A percentile compares a stretch with the other conserved stretches of the same genome.
phyloP scores from a whole-genome alignment of 2,329 filamentous ascomycete species.

The Colletotrichum lentis region DNA sequence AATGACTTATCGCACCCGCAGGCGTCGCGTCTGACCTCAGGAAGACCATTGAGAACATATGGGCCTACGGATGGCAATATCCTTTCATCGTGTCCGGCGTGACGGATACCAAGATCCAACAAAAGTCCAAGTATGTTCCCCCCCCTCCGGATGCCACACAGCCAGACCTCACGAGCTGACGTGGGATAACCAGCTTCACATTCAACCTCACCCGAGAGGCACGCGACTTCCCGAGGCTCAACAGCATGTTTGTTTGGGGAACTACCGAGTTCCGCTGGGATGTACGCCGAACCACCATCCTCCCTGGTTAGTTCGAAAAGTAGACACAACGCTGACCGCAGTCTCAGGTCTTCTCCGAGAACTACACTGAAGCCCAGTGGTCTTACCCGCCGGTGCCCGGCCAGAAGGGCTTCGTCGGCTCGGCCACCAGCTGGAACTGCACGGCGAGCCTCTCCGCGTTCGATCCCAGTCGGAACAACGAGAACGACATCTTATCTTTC shows the following conservation, averaged over 20 bases:
- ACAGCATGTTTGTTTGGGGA: neutral
- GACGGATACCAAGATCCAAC: neutral
- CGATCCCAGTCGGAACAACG: neutral
- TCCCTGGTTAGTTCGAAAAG: too few species aligned
- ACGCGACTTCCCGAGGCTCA: conserved; percentile 37
- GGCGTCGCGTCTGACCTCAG: conserved; percentile 32
- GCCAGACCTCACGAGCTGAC: neutral
- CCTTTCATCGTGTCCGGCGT: conserved; percentile 2
- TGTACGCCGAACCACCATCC: neutral
- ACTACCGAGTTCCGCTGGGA: conserved; percentile 43
- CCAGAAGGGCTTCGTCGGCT: conserved; percentile 53
- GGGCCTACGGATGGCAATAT: conserved; percentile 7
- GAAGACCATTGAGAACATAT: conserved; percentile 26
- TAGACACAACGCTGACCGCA: neutral
- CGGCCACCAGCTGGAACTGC: conserved; percentile 47
- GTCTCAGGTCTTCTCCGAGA: conserved; percentile 47
- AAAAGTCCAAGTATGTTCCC: conserved; percentile 17
- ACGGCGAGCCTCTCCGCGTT: neutral
- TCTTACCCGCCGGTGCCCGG: conserved; percentile 52
- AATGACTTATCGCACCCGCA: neutral
- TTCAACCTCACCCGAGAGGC: conserved; percentile 30
- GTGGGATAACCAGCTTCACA: neutral
- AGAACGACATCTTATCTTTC: conserved; percentile 18
- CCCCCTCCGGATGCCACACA: neutral
- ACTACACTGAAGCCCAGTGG: conserved; percentile 53